These are phyloP conservation scores for Davidsoniella neocaledoniae DNA, from an alignment of 2,329 filamentous ascomycete genomes.

Conservation along the genomic window DNA sequence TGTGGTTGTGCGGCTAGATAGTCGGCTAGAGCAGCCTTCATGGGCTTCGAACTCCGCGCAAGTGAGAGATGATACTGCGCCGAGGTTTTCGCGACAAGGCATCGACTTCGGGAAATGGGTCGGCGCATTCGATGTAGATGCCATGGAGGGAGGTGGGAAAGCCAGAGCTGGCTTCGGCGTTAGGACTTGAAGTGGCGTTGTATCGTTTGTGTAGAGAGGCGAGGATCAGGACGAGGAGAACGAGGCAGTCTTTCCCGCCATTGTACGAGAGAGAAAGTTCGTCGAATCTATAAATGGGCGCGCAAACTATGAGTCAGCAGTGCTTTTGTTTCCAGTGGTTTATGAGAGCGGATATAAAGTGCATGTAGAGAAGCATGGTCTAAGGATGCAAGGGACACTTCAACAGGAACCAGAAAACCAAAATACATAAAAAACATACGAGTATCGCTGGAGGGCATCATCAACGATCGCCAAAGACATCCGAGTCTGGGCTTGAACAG, in stretches of 20 bases:
- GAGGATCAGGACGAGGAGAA: conserved; percentile 76
- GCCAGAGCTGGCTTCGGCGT: conserved; percentile 1
- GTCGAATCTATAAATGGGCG: conserved; percentile 9
- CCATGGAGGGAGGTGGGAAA: conserved; percentile 44
- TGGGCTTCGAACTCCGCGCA: conserved; percentile 72
- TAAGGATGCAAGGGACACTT: background rate
- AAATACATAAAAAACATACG: conserved; percentile 30
- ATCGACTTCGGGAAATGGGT: conserved; percentile 78
- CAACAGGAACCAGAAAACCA: background rate
- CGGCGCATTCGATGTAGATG: conserved; percentile 73
- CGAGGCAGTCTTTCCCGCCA: conserved; percentile 71
- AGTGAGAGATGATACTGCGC: conserved; percentile 83
- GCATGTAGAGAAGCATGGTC: background rate
- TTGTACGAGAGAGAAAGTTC: conserved; percentile 54
- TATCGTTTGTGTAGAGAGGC: conserved; percentile 34
- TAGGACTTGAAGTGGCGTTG: conserved; percentile 14
- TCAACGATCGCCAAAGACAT: conserved; percentile 56
- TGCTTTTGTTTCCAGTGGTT: background rate
- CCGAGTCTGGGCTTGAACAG: conserved; percentile 59
- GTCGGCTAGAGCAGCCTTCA: conserved; percentile 75
- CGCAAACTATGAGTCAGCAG: background rate
- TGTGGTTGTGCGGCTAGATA: conserved; percentile 71
- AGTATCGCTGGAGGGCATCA: conserved; percentile 59
- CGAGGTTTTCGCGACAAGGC: conserved; percentile 84
- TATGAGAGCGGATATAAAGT: background rate